phyloP scores from a whole-genome alignment of 345 rosid genomes.

The Anastatica hierochuntica region DNA sequence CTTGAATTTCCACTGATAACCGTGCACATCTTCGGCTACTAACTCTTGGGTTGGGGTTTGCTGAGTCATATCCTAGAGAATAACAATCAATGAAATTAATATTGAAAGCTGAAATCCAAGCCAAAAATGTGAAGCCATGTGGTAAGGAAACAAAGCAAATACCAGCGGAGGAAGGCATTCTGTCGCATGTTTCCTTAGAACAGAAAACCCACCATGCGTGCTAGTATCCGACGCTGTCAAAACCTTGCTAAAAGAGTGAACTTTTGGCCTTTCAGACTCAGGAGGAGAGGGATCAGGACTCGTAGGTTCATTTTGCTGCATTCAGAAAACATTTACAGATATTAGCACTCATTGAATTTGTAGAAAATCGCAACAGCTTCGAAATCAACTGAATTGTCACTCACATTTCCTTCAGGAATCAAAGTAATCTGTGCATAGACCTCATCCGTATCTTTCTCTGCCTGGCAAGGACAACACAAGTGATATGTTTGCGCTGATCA shows the following conservation, averaged over 20 bases:
- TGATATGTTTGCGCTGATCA: not conserved
- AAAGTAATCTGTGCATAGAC: constrained; percentile 89
- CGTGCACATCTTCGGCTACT: constrained; percentile 86
- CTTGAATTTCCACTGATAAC: constrained; percentile 87
- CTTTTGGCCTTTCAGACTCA: constrained; percentile 36
- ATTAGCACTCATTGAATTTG: not conserved
- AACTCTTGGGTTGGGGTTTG: constrained; percentile 87
- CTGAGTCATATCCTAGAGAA: constrained; percentile 75
- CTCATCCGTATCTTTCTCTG: constrained; percentile 93
- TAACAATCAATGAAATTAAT: constrained; percentile 9
- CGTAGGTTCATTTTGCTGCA: constrained; percentile 49
- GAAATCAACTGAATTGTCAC: constrained; percentile 16
- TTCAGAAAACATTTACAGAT: not conserved
- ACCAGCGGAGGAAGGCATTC: constrained; percentile 97
- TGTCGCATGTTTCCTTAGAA: constrained; percentile 75
- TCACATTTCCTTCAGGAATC: constrained; percentile 55
- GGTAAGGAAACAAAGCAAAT: constrained; percentile 2
- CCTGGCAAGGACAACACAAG: constrained; percentile 36
- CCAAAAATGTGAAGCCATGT: not conserved
- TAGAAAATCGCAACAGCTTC: not conserved
- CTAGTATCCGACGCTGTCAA: constrained; percentile 96
- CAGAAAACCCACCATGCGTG: constrained; percentile 97
- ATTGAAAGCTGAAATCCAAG: constrained; percentile 1
- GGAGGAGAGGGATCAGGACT: constrained; percentile 38
- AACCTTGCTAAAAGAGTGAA: constrained; percentile 78